Conservation (phyloP, 768 basidiomycete species). For the Leccinum imitatum region DNA sequence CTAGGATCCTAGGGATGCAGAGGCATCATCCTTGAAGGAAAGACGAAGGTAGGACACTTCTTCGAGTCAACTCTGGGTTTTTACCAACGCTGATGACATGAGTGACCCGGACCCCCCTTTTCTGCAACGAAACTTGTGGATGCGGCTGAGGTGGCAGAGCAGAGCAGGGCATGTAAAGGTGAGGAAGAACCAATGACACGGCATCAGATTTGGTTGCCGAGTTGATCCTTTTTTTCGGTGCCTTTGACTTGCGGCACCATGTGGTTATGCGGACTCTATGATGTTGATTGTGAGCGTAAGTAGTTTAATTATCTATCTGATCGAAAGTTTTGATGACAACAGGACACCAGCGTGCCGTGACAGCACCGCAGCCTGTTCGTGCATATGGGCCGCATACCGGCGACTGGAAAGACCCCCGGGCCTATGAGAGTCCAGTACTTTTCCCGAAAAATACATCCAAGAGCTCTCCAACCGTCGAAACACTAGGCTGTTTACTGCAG, state of each 20-base stretch:
- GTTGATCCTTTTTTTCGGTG: background rate
- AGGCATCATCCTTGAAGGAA: conserved; percentile 8
- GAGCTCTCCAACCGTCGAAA: no score
- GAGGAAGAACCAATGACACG: conserved; percentile 5
- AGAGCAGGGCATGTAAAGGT: conserved; percentile 9
- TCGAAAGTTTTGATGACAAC: no score
- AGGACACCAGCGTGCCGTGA: no score
- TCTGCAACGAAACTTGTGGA: conserved; percentile 3
- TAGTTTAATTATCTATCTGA: no score
- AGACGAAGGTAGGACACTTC: conserved; percentile 8
- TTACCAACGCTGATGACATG: conserved; percentile 14
- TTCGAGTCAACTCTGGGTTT: background rate
- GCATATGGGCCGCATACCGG: no score
- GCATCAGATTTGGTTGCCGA: background rate
- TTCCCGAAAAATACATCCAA: no score
- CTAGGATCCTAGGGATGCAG: conserved; percentile 1
- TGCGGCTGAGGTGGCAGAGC: conserved; percentile 8
- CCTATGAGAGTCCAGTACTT: no score
- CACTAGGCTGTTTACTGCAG: no score
- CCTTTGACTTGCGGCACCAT: conserved; percentile 1
- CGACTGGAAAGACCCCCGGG: no score
- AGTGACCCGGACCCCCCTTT: conserved; percentile 6
- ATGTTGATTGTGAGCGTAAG: no score
- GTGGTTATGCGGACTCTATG: background rate
- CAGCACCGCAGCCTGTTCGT: no score